phyloP scores from a whole-genome alignment of 805 yeast species.

The Saturnispora ahearnii region DNA sequence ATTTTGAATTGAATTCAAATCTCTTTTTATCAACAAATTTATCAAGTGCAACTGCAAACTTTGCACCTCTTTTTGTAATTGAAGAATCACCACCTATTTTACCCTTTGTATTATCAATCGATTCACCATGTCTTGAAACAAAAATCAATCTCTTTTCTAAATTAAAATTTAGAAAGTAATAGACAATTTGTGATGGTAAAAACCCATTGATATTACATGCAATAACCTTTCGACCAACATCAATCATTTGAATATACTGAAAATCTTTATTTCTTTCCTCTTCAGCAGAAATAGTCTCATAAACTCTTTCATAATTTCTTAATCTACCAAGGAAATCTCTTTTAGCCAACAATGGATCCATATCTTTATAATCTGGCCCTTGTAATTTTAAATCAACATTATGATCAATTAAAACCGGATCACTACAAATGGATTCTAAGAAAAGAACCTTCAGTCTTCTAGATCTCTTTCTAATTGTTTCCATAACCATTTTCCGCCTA shows the following conservation, averaged over 20 bases:
- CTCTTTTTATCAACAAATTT: constrained; percentile 67
- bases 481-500: constrained; percentile 52
- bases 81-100: constrained; percentile 87
- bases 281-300: constrained; percentile 76
- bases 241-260: constrained; percentile 91
- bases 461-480: constrained; percentile 46
- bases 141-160: constrained; percentile 84
- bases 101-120: constrained; percentile 76
- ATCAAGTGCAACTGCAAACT: constrained; percentile 64
- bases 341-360: constrained; percentile 76
- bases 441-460: constrained; percentile 68
- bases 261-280: constrained; percentile 54
- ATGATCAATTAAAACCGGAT: constrained; percentile 64
- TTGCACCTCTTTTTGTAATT: constrained; percentile 69
- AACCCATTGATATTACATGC: constrained; percentile 84
- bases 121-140: constrained; percentile 93
- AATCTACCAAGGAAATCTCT: constrained; percentile 76
- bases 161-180: constrained; percentile 82
- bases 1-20: constrained; percentile 54
- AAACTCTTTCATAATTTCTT: constrained; percentile 76
- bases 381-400: constrained; percentile 76
- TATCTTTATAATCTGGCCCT: constrained; percentile 86
- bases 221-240: constrained; percentile 90
- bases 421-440: constrained; percentile 81
- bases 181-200: constrained; percentile 86